These are phyloP conservation scores for Stellera chamaejasme DNA, from an alignment of 345 rosid species.

Conservation along the genomic window DNA sequence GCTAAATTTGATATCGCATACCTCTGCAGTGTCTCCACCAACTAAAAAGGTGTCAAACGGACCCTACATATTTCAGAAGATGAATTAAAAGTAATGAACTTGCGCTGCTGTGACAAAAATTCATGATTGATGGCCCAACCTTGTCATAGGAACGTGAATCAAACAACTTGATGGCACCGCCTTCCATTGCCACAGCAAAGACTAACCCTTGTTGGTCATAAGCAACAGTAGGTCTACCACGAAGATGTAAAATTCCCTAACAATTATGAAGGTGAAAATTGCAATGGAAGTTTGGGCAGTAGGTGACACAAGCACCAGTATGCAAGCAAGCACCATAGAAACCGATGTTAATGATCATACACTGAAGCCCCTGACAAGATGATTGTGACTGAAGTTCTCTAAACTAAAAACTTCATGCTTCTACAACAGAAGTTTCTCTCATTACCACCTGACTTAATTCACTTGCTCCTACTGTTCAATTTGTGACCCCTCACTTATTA, in stretches of 20 bases:
- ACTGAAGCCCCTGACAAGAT: too few relatives aligned
- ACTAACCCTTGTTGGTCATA: conserved; percentile 98
- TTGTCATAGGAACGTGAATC: conserved; percentile 93
- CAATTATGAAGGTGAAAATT: conserved; percentile 50
- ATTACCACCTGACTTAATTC: too few relatives aligned
- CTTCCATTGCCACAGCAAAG: conserved; percentile 99
- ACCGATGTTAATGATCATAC: too few relatives aligned
- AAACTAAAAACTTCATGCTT: too few relatives aligned
- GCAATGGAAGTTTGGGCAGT: too few relatives aligned
- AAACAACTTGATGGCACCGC: conserved; percentile 92
- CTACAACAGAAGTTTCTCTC: too few relatives aligned
- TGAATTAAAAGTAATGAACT: conserved; percentile 14
- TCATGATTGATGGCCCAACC: conserved; percentile 29
- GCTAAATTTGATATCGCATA: conserved; percentile 95
- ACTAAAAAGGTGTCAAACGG: conserved; percentile 95
- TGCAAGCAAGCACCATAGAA: too few relatives aligned
- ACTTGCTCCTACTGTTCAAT: background rate
- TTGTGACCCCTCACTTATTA: too few relatives aligned
- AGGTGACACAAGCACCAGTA: too few relatives aligned
- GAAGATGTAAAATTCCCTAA: conserved; percentile 83
- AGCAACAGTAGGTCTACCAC: conserved; percentile 97
- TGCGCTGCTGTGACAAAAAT: background rate
- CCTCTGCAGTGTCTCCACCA: conserved; percentile 96
- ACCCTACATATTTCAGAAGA: conserved; percentile 44
- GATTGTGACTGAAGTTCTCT: too few relatives aligned